A percentile compares a stretch with the other conserved stretches of the same genome.
phyloP scores from a whole-genome alignment of 768 basidiomycete genomes.

The Mycena albidolilacea region DNA sequence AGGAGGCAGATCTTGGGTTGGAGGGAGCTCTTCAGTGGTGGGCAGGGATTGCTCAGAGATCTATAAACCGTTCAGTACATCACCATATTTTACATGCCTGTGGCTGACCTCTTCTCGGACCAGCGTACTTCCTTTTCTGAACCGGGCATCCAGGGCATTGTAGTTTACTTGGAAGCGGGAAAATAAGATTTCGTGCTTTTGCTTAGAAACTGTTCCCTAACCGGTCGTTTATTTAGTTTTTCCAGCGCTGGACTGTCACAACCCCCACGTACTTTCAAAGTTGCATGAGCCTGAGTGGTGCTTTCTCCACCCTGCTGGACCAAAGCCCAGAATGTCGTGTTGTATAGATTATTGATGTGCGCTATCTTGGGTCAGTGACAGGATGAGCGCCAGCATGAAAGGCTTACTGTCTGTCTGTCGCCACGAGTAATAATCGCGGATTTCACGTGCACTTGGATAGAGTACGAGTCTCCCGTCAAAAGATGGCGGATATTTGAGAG shows the following conservation, averaged over 20 bases:
- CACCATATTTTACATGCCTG: conserved; percentile 12
- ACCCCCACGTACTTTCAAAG: conserved; percentile 68
- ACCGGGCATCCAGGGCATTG: conserved; percentile 78
- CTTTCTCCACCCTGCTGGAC: conserved; percentile 87
- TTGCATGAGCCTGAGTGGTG: conserved; percentile 85
- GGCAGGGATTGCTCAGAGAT: not conserved
- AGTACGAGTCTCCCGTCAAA: conserved; percentile 93
- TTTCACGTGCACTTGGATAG: conserved; percentile 68
- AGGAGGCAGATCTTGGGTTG: not conserved
- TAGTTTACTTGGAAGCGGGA: conserved; percentile 90
- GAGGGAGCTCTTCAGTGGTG: not conserved
- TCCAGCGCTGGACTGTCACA: not conserved
- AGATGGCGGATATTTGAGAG: conserved; percentile 86
- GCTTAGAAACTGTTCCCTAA: conserved; percentile 90
- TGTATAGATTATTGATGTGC: conserved; percentile 98
- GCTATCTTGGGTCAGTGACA: conserved; percentile 68
- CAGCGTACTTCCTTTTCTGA: conserved; percentile 88
- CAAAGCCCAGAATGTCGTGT: conserved; percentile 96
- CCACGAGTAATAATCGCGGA: conserved; percentile 93
- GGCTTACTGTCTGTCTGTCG: conserved; percentile 83
- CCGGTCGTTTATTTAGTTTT: not conserved
- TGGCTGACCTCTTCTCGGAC: conserved; percentile 72
- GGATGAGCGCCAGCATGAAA: conserved; percentile 4
- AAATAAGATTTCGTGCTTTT: conserved; percentile 95
- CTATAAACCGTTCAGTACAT: not conserved